phyloP scores from a whole-genome alignment of 225 moss, liverwort and hornwort species.

The Pseudoscleropodium purum region DNA sequence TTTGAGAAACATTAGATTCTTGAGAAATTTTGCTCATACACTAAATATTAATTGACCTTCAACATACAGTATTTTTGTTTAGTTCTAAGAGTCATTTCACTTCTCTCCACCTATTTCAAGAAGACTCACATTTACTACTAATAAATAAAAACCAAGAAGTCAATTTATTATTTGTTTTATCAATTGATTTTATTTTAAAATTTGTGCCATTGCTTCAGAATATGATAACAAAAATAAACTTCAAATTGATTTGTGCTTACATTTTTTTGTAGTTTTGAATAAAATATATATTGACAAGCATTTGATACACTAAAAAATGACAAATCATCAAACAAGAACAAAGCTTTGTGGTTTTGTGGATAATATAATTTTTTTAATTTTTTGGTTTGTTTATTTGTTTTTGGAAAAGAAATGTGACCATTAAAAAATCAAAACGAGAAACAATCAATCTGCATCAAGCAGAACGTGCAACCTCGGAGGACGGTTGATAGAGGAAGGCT shows the following conservation, averaged over 20 bases:
- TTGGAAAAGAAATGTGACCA: no score
- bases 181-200: not conserved
- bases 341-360: not conserved
- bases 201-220: not conserved
- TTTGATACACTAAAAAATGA: not conserved
- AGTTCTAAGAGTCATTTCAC: not conserved
- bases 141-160: not conserved
- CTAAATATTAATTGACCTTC: not conserved
- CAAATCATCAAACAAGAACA: not conserved
- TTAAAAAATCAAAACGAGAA: no score
- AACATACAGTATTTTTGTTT: accelerated
- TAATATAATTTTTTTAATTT: not conserved
- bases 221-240: not conserved
- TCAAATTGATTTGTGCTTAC: not conserved
- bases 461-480: no score
- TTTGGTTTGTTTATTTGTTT: not conserved
- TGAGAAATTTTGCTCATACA: not conserved
- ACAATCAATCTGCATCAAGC: no score
- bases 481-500: no score
- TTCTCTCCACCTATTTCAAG: not conserved
- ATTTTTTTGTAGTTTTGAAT: accelerated
- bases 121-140: not conserved
- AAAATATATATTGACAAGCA: not conserved
- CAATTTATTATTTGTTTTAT: not conserved
- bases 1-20: not conserved